phyloP scores from a whole-genome alignment of 345 rosid species.

The Geranium rotundifolium region DNA sequence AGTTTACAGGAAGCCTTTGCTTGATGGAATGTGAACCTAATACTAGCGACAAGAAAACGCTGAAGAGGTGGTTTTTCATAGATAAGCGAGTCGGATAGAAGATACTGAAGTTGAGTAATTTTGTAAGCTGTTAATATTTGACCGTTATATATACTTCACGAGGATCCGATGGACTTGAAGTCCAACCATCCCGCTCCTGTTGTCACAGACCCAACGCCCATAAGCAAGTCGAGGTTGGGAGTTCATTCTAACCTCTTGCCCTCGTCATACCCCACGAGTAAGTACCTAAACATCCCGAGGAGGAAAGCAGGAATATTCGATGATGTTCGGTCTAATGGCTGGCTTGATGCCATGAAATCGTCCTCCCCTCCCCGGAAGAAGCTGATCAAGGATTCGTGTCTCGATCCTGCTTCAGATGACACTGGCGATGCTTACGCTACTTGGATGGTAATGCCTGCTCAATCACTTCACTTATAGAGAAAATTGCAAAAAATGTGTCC shows the following conservation, averaged over 20 bases:
- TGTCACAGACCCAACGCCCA: slow-evolving; percentile 48
- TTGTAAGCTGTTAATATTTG: slow-evolving; percentile 8
- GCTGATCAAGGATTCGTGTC: slow-evolving; percentile 38
- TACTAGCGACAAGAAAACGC: slow-evolving; percentile 68
- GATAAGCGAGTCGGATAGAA: slow-evolving; percentile 75
- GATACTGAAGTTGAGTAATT: slow-evolving; percentile 7
- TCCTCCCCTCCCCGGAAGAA: slow-evolving; percentile 92
- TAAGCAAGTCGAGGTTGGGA: slow-evolving; percentile 59
- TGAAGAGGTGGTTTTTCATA: slow-evolving; percentile 91
- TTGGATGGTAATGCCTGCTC: slow-evolving; percentile 55
- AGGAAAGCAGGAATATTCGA: slow-evolving; percentile 59
- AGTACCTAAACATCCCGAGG: slow-evolving; percentile 33
- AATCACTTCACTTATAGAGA: background rate
- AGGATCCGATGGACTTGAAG: slow-evolving; percentile 52
- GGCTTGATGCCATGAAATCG: slow-evolving; percentile 92
- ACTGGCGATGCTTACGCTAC: slow-evolving; percentile 42
- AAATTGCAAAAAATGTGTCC: too few species aligned
- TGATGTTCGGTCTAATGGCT: slow-evolving; percentile 79
- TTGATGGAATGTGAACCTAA: slow-evolving; percentile 65
- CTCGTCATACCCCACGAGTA: slow-evolving; percentile 34
- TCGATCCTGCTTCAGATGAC: slow-evolving; percentile 51
- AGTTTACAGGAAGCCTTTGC: slow-evolving; percentile 39
- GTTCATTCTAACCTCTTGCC: slow-evolving; percentile 39
- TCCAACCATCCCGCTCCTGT: slow-evolving; percentile 62
- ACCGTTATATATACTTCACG: slow-evolving; percentile 9